phyloP scores from a whole-genome alignment of 2,329 filamentous ascomycete species.

The Diaporthe vexans region DNA sequence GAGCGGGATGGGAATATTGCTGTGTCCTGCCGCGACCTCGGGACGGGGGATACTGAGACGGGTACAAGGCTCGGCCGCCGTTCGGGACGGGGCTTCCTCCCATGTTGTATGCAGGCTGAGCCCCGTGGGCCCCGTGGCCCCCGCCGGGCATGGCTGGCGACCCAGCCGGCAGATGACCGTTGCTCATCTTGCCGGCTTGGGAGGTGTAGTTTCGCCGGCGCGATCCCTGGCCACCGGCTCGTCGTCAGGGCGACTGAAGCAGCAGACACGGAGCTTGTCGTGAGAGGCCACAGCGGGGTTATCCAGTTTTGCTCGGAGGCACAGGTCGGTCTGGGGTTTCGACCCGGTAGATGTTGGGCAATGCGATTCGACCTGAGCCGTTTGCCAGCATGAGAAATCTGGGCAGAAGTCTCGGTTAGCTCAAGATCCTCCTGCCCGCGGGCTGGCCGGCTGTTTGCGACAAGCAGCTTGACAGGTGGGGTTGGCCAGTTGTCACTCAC shows the following conservation, averaged over 20 bases:
- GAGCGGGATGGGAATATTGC: constrained; percentile 17
- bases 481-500: constrained; percentile 6
- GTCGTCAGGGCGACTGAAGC: constrained; percentile 19
- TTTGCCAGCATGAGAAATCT: constrained; percentile 27
- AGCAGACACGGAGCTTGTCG: constrained; percentile 35
- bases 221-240: constrained; percentile 50
- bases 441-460: constrained; percentile 4
- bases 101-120: constrained; percentile 38
- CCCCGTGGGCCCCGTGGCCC: constrained; percentile 33
- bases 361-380: background rate
- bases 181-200: constrained; percentile 83
- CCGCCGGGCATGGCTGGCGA: constrained; percentile 68
- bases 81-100: constrained; percentile 41
- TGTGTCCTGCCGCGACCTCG: constrained; percentile 37
- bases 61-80: constrained; percentile 36
- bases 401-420: constrained; percentile 30
- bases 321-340: background rate
- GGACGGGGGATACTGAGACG: constrained; percentile 27
- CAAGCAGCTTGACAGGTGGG: constrained; percentile 5
- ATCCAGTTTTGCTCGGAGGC: constrained; percentile 20
- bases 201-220: constrained; percentile 53
- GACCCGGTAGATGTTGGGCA: background rate
- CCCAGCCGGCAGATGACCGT: constrained; percentile 83
- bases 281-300: constrained; percentile 11
- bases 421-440: background rate